Conservation (phyloP, 2,329 filamentous ascomycete species). For the Aspergillus texensis region DNA sequence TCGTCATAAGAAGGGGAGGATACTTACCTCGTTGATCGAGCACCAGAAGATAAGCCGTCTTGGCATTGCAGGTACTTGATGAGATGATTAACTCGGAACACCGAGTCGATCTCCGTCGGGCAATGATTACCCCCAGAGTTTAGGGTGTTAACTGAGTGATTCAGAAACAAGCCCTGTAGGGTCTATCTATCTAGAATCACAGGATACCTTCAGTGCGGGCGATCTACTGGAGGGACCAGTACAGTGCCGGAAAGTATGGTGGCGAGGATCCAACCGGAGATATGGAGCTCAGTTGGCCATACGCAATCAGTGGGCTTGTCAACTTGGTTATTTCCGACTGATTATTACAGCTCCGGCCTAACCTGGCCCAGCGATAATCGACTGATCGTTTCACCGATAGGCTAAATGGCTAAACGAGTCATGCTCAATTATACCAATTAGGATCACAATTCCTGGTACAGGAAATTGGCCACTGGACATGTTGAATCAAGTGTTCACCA, state of each 20-base stretch:
- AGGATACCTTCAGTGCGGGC: background rate
- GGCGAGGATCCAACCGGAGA: background rate
- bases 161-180: background rate
- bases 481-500: background rate
- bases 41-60: slow-evolving; percentile 11
- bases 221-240: background rate
- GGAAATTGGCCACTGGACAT: background rate
- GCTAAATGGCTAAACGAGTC: background rate
- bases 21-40: slow-evolving; percentile 9
- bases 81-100: slow-evolving; percentile 12
- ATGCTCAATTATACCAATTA: background rate
- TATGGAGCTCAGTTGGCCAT: background rate
- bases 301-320: background rate
- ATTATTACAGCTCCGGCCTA: background rate
- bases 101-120: slow-evolving; percentile 4
- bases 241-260: background rate
- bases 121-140: background rate
- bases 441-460: background rate
- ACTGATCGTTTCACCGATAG: background rate
- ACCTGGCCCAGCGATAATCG: background rate
- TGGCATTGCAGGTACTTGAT: slow-evolving; percentile 4
- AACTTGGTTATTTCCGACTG: background rate
- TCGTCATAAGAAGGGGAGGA: slow-evolving; percentile 13
- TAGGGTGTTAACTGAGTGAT: background rate
- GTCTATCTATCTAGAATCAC: background rate